A percentile compares a stretch with the other conserved stretches of the same genome.
Conservation (phyloP, 805 yeast species). For the Saturnispora galanensis region DNA sequence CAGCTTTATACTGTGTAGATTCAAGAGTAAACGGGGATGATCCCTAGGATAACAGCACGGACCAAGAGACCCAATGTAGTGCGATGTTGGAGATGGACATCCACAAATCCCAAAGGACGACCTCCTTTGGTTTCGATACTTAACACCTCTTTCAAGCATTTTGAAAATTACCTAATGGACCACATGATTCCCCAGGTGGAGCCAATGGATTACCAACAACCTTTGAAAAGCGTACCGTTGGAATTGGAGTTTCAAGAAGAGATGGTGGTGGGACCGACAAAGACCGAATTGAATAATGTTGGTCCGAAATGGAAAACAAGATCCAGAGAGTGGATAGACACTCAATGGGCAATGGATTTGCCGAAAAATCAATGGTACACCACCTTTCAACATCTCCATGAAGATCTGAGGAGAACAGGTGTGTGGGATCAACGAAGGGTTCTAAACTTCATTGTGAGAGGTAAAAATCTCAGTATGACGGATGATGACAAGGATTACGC, state of each 20-base stretch:
- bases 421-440: background rate
- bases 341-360: background rate
- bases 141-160: background rate
- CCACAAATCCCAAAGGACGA: background rate
- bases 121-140: background rate
- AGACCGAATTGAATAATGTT: background rate
- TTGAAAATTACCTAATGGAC: background rate
- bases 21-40: too few relatives aligned
- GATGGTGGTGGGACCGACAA: background rate
- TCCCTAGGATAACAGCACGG: too few relatives aligned
- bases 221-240: background rate
- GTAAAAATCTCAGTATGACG: too few relatives aligned
- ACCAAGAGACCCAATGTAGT: background rate
- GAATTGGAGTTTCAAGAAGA: slow-evolving; percentile 5
- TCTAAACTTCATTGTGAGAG: background rate
- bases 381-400: background rate
- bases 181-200: background rate
- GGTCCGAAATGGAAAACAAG: background rate
- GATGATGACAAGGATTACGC: too few relatives aligned
- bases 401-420: slow-evolving; percentile 2
- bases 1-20: too few relatives aligned
- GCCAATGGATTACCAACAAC: too few relatives aligned
- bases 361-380: background rate
- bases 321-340: too few relatives aligned
- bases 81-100: background rate